A percentile compares a stretch with the other conserved stretches of the same genome.
These are phyloP conservation scores for Pseudogymnoascus sp. DNA, from an alignment of 2,329 filamentous ascomycete species.

Conservation along the genomic window DNA sequence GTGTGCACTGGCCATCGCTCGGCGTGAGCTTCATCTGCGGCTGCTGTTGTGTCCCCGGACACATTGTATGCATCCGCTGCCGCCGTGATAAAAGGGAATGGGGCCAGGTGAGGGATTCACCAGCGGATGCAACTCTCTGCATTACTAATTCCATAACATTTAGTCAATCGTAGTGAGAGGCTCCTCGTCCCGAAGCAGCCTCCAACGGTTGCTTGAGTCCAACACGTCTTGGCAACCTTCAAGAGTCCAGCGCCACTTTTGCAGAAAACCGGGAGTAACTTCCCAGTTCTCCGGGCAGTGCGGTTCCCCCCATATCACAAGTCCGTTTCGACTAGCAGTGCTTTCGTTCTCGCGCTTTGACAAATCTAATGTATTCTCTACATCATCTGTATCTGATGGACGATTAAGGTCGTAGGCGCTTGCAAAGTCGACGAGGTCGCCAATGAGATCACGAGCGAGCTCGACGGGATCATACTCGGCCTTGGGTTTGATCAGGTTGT, in stretches of 20 bases:
- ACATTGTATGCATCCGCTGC: too few species aligned
- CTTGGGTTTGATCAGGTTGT: slow-evolving; percentile 21
- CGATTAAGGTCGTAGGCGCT: background rate
- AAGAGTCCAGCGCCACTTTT: slow-evolving; percentile 21
- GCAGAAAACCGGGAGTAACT: slow-evolving; percentile 19
- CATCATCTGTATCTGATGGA: background rate
- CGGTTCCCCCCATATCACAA: slow-evolving; percentile 23
- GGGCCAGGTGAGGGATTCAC: too few species aligned
- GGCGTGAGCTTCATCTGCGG: too few species aligned
- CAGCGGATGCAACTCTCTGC: background rate
- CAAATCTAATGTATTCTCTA: background rate
- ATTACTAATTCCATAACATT: background rate
- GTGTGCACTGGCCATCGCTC: too few species aligned
- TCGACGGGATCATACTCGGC: slow-evolving; percentile 20
- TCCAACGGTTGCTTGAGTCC: slow-evolving; percentile 20
- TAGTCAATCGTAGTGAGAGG: background rate
- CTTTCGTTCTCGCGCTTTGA: slow-evolving; percentile 16
- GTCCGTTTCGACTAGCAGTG: slow-evolving; percentile 17
- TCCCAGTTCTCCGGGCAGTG: slow-evolving; percentile 21
- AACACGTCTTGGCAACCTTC: slow-evolving; percentile 20
- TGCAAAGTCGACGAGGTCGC: slow-evolving; percentile 18
- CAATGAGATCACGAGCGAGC: slow-evolving; percentile 21
- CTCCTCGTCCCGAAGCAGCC: slow-evolving; percentile 18
- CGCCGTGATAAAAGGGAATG: too few species aligned
- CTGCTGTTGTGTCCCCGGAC: too few species aligned